Evolutionary conservation across 352 stramenopile genomes (phyloP).

Genomic region (Pythium scleroteichum): DNA sequence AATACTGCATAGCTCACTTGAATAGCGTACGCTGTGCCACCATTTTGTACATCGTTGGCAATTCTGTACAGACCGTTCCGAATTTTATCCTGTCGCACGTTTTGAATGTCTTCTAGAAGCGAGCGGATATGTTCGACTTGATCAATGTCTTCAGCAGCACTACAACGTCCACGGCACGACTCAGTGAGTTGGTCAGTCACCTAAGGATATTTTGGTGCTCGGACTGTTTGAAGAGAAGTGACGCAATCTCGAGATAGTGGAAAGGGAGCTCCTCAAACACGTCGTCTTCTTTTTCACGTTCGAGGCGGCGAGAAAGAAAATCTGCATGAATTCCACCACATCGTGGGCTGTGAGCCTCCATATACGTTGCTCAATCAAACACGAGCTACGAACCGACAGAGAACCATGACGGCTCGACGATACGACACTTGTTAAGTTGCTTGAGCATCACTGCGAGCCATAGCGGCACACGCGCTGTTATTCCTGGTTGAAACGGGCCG

Average conservation of each 20-base stretch:
- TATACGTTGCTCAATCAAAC: neutral
- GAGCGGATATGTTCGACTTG: conserved; percentile 81
- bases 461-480: conserved; percentile 79
- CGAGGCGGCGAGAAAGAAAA: conserved; percentile 52
- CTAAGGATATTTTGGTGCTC: too few species aligned
- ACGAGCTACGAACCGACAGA: conserved; percentile 48
- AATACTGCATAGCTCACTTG: conserved; percentile 25
- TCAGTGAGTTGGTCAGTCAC: too few species aligned
- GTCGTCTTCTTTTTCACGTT: conserved; percentile 74
- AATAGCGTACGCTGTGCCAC: conserved; percentile 73
- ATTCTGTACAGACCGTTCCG: conserved; percentile 86
- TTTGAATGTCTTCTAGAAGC: conserved; percentile 86
- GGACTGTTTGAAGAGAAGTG: conserved; percentile 83
- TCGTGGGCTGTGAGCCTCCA: neutral
- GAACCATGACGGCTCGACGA: conserved; percentile 81
- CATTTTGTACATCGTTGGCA: conserved; percentile 69
- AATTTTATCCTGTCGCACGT: conserved; percentile 90
- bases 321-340: conserved; percentile 39
- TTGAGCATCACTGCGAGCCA: conserved; percentile 91
- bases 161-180: conserved; percentile 23
- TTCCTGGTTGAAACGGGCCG: conserved; percentile 86
- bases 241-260: conserved; percentile 87
- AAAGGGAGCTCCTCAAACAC: conserved; percentile 83
- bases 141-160: conserved; percentile 81
- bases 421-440: conserved; percentile 86